Percentiles rank a stretch among this genome's conserved stretches.
These are phyloP conservation scores for Lepidopterella palustris DNA, from an alignment of 495 filamentous ascomycete genomes.

Conservation along the genomic window DNA sequence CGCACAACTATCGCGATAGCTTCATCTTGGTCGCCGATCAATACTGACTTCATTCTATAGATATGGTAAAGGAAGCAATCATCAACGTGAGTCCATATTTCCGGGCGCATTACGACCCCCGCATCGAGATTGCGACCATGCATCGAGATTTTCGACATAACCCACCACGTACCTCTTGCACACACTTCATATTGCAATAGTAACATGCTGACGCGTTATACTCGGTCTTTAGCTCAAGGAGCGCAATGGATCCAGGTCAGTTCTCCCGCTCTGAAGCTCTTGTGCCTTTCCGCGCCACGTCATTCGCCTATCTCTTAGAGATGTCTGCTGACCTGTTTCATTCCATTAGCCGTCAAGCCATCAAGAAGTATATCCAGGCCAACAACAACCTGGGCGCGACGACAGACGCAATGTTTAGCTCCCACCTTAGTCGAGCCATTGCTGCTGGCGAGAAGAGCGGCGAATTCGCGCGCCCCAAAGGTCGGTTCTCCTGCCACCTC, in stretches of 20 bases:
- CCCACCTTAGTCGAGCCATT: constrained; percentile 89
- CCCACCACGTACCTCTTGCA: constrained; percentile 13
- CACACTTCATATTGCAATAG: constrained; percentile 12
- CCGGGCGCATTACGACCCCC: constrained; percentile 36
- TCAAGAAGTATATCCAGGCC: constrained; percentile 96
- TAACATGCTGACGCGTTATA: constrained; percentile 44
- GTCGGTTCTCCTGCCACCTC: constrained; percentile 49
- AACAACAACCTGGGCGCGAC: constrained; percentile 82
- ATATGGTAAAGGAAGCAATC: constrained; percentile 65
- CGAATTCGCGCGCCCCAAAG: constrained; percentile 89
- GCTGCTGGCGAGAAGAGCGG: constrained; percentile 83
- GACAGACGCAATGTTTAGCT: constrained; percentile 70
- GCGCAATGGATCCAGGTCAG: constrained; percentile 59
- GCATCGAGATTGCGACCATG: constrained; percentile 34
- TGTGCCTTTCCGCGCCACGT: constrained; percentile 19
- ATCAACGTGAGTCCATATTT: constrained; percentile 50
- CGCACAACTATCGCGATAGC: constrained; percentile 14
- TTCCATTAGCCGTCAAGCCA: constrained; percentile 69
- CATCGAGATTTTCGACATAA: constrained; percentile 9
- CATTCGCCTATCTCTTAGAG: constrained; percentile 22
- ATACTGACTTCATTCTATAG: constrained; percentile 44
- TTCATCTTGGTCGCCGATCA: constrained; percentile 26
- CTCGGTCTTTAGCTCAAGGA: constrained; percentile 53
- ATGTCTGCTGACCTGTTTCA: constrained; percentile 37
- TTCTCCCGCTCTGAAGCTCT: constrained; percentile 14